Evolutionary conservation across 805 yeast species (phyloP).

Genomic region (Teunomyces tritomae): DNA sequence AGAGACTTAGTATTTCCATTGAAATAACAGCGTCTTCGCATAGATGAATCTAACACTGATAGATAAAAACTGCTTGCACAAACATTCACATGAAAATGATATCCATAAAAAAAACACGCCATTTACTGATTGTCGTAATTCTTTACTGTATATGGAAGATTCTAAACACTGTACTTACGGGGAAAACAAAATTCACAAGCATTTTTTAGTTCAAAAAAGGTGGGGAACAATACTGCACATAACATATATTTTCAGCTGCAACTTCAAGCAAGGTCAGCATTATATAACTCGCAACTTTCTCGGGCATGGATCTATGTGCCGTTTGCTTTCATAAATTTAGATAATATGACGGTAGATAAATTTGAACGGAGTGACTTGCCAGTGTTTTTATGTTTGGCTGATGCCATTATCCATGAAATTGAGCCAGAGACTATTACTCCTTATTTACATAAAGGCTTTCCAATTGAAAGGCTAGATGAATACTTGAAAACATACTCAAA

Average conservation of each 20-base stretch:
- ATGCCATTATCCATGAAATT: conserved; percentile 34
- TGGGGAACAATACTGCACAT: neutral
- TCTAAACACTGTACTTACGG: no score
- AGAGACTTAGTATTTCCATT: no score
- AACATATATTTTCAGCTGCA: neutral
- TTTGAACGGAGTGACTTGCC: conserved; percentile 5
- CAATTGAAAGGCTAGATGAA: conserved; percentile 26
- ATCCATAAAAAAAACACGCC: no score
- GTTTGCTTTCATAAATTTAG: neutral
- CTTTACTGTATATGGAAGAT: no score
- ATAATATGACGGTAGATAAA: neutral
- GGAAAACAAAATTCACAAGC: neutral
- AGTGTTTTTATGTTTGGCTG: conserved; percentile 27
- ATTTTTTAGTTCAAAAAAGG: neutral
- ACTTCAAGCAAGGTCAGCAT: neutral
- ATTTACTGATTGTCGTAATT: no score
- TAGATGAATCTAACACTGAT: no score
- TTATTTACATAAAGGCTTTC: conserved; percentile 22
- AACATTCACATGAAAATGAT: no score
- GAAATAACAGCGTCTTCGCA: no score
- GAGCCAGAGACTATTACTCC: conserved; percentile 25
- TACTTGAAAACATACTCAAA: conserved; percentile 22
- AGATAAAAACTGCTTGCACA: no score
- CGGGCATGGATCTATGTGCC: neutral
- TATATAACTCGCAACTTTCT: neutral